A percentile compares a stretch with the other conserved stretches of the same genome.
Conservation (phyloP, 768 basidiomycete genomes). For the Agaricus blazei region DNA sequence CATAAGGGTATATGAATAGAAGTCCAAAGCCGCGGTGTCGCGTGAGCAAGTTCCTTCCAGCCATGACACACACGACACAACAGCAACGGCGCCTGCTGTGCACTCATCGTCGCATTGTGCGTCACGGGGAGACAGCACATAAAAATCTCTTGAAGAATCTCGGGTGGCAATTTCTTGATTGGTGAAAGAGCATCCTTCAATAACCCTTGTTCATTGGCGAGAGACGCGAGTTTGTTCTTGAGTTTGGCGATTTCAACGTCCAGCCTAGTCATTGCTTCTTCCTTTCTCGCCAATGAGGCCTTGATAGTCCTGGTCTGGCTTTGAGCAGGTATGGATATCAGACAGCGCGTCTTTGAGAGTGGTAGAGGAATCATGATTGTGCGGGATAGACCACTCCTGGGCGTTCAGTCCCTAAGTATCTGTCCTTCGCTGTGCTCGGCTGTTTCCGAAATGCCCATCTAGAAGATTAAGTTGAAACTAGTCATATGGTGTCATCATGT, state of each 20-base stretch:
- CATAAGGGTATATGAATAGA: constrained; percentile 10
- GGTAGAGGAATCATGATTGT: too few species aligned
- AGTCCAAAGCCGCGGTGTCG: constrained; percentile 15
- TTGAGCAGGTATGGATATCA: too few species aligned
- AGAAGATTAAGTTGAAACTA: too few species aligned
- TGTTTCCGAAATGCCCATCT: too few species aligned
- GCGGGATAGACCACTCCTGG: too few species aligned
- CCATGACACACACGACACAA: constrained; percentile 13
- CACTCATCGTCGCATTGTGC: constrained; percentile 11
- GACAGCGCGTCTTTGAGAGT: too few species aligned
- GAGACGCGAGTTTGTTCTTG: neutral
- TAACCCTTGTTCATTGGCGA: neutral
- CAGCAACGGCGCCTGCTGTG: constrained; percentile 12
- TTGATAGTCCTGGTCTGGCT: too few species aligned
- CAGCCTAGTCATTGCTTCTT: neutral
- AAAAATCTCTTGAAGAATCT: constrained; percentile 19
- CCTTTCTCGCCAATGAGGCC: too few species aligned
- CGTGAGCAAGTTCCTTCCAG: constrained; percentile 14
- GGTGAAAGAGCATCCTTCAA: neutral
- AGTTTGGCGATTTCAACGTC: neutral
- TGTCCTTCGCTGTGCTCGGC: too few species aligned
- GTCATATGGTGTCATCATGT: too few species aligned
- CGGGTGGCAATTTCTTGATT: constrained; percentile 14
- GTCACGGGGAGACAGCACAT: constrained; percentile 11
- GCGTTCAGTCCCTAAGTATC: too few species aligned